Base-by-base conservation (phyloP, 148 eudicot species). In the Persicaria maculosa region DNA sequence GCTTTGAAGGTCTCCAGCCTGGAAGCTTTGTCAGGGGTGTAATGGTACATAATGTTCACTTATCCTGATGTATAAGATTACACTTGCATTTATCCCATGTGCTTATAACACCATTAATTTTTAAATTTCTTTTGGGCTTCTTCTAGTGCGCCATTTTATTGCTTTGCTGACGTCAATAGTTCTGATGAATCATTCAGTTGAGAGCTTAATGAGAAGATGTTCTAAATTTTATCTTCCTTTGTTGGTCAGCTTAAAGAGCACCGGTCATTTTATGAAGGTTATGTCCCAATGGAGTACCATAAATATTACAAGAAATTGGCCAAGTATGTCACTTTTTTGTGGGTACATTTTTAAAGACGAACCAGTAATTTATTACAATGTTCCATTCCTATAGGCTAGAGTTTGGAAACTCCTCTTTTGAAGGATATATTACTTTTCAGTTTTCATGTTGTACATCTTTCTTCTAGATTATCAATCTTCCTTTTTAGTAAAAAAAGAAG, bases 221-320 rank as follows among this genome's bases (percentile, higher is more conserved):
- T 64, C 4, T n/a, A 65, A 65, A 1, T 36, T 64, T 64, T 65
- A 40, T 36, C 47, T 11, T 65, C 70, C 11, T 65, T 57, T 57
- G 7, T 15, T 65, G 14, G 40, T 65, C 93, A 93, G 98, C 90
- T 93, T 47, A 93, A 84, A 79, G 92, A 87, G 36, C 57, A 79
- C 76, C 82, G 74, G 52, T 68, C 90, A 31, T 72, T 79, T 20
- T 93, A 93, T 77, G 96, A 90, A 89, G 86, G 91, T 79, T 86
- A 93, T 80, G 92, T 93, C 65, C 98, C 98, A 9, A 93, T 93
- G 98, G 89, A 89, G 83, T 93, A 89, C 88, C 90, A 89, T 77
- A 81, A 84, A 55, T 93, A 93, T 82, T 86, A 81, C 93, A 93
- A 90, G 89, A 93, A 93, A 82, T 88, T 93, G 91, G 85, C 86